A percentile compares a stretch with the other conserved stretches of the same genome.
These are phyloP conservation scores for Penstemon eatonii DNA, from an alignment of 257 asterid species.

Conservation along the genomic window DNA sequence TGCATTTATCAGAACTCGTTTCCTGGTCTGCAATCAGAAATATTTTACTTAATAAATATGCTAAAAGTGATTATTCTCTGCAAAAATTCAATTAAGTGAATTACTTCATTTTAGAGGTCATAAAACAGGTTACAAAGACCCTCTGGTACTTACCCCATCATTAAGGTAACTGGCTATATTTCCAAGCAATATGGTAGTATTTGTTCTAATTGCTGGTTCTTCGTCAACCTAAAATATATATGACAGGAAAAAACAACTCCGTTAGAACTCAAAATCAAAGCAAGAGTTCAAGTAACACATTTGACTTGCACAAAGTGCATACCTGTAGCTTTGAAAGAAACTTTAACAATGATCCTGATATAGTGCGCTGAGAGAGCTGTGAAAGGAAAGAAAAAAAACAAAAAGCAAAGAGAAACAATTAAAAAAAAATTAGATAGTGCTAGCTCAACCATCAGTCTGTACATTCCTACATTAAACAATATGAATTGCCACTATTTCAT, in stretches of 20 bases:
- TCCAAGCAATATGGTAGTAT: slow-evolving; percentile 96
- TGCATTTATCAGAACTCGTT: slow-evolving; percentile 94
- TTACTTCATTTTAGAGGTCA: slow-evolving; percentile 26
- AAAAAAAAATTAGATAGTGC: slow-evolving; percentile 17
- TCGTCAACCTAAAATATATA: slow-evolving; percentile 78
- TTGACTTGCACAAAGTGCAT: slow-evolving; percentile 20
- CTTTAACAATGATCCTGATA: slow-evolving; percentile 84
- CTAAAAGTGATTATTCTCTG: slow-evolving; percentile 17
- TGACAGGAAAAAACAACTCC: slow-evolving; percentile 22
- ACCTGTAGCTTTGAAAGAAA: slow-evolving; percentile 98
- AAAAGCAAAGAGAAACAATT: slow-evolving; percentile 20
- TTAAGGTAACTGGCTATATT: slow-evolving; percentile 91
- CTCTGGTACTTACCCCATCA: slow-evolving; percentile 78
- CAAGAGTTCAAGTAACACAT: slow-evolving; percentile 22
- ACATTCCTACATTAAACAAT: slow-evolving; percentile 21
- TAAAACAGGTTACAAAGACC: slow-evolving; percentile 24
- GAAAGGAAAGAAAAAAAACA: slow-evolving; percentile 22
- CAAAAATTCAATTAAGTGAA: slow-evolving; percentile 15
- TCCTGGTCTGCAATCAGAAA: slow-evolving; percentile 71
- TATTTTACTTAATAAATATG: slow-evolving; percentile 21
- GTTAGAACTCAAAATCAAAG: slow-evolving; percentile 11
- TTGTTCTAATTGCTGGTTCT: slow-evolving; percentile 97
- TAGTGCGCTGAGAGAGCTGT: slow-evolving; percentile 97
- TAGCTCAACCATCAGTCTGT: slow-evolving; percentile 25
- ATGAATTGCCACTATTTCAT: slow-evolving; percentile 26